Conservation (phyloP, 192 early-diverging fungal species). For the Phlyctochytrium planicorne region DNA sequence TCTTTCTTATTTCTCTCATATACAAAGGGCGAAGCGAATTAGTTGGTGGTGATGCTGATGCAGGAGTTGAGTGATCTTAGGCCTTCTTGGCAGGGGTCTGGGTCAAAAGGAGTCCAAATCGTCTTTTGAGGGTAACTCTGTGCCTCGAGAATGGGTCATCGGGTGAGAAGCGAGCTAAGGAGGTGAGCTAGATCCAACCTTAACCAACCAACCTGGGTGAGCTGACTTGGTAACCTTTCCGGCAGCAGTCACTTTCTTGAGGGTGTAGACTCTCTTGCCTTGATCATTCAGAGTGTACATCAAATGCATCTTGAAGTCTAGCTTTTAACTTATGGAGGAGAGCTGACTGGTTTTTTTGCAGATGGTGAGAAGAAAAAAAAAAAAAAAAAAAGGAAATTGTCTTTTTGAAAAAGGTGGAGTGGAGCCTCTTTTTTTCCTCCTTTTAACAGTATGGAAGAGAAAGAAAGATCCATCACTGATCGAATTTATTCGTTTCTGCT, state of each 20-base stretch:
- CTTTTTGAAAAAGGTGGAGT: too few species aligned
- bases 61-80: too few species aligned
- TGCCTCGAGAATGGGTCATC: constrained; percentile 99
- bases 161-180: constrained; percentile 90
- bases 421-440: too few species aligned
- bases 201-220: constrained; percentile 65
- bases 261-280: constrained; percentile 93
- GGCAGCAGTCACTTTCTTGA: constrained; percentile 83
- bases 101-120: constrained; percentile 79
- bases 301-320: constrained; percentile 73
- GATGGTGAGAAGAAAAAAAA: neutral
- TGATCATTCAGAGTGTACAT: constrained; percentile 78
- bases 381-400: constrained; percentile 11
- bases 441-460: too few species aligned
- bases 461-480: too few species aligned
- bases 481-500: too few species aligned
- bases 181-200: neutral
- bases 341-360: neutral
- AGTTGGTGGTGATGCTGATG: too few species aligned
- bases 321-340: neutral
- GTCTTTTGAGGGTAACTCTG: constrained; percentile 93
- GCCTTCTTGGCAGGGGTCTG: constrained; percentile 22
- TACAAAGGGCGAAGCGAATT: too few species aligned
- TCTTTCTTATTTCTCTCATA: too few species aligned
- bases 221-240: constrained; percentile 93